Conservation (phyloP, 805 yeast genomes). For the Cyberlindnera euphorbiae region DNA sequence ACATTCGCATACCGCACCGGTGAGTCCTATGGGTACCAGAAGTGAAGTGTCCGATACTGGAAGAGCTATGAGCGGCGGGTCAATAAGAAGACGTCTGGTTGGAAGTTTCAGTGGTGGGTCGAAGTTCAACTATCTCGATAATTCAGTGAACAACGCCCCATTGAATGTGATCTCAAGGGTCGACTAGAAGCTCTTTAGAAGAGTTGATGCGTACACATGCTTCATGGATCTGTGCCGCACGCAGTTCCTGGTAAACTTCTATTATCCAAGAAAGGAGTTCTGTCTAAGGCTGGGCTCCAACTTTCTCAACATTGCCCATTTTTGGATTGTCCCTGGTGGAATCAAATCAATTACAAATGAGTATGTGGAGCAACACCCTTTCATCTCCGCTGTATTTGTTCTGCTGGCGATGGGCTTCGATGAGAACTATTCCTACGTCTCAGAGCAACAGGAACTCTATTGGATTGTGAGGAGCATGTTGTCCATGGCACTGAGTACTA, state of each 20-base stretch:
- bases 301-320: conserved; percentile 49
- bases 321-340: conserved; percentile 61
- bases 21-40: background rate
- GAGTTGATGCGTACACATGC: conserved; percentile 23
- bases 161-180: conserved; percentile 32
- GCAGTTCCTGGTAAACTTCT: conserved; percentile 41
- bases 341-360: conserved; percentile 40
- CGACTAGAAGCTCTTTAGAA: conserved; percentile 36
- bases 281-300: conserved; percentile 42
- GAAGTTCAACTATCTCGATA: conserved; percentile 23
- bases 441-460: conserved; percentile 43
- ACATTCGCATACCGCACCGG: background rate
- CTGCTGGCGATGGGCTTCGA: conserved; percentile 52
- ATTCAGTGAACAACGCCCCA: conserved; percentile 31
- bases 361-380: conserved; percentile 47
- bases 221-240: conserved; percentile 33
- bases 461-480: conserved; percentile 45
- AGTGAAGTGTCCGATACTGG: background rate
- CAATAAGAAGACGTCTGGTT: conserved; percentile 8
- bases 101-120: conserved; percentile 11
- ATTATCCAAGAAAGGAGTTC: conserved; percentile 36
- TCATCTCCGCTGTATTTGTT: conserved; percentile 44
- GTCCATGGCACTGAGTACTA: conserved; percentile 44
- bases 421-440: conserved; percentile 43
- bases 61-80: conserved; percentile 1